Evolutionary conservation across 495 filamentous ascomycete species (phyloP).

Genomic region (Talaromyces stipitatus): DNA sequence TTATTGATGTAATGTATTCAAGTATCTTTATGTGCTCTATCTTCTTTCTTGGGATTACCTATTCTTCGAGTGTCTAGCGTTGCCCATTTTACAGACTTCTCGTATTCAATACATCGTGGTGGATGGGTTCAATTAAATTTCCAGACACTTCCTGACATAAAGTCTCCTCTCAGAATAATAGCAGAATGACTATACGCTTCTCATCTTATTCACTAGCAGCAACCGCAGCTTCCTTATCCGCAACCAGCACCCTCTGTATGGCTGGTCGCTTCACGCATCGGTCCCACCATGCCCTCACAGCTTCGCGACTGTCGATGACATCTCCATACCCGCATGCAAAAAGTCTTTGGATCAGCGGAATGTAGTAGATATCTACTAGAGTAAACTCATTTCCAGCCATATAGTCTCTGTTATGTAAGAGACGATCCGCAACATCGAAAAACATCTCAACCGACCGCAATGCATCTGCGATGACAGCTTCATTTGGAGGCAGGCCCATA

Average conservation of each 20-base stretch:
- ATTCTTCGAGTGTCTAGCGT: too few relatives aligned
- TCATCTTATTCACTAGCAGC: slow-evolving; percentile 18
- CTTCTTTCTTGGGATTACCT: too few relatives aligned
- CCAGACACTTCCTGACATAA: too few relatives aligned
- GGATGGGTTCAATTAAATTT: too few relatives aligned
- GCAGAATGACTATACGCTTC: too few relatives aligned
- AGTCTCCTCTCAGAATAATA: too few relatives aligned
- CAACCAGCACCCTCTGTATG: slow-evolving; percentile 22
- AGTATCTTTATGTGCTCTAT: too few relatives aligned
- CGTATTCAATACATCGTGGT: too few relatives aligned
- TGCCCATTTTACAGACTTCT: too few relatives aligned
- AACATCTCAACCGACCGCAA: slow-evolving; percentile 27
- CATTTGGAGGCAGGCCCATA: slow-evolving; percentile 31
- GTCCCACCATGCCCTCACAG: slow-evolving; percentile 33
- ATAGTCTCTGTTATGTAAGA: slow-evolving; percentile 29
- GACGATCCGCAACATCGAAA: slow-evolving; percentile 32
- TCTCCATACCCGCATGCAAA: slow-evolving; percentile 34
- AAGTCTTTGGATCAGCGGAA: slow-evolving; percentile 34
- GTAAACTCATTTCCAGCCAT: slow-evolving; percentile 35
- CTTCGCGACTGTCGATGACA: slow-evolving; percentile 28
- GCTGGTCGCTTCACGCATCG: slow-evolving; percentile 26
- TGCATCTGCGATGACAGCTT: slow-evolving; percentile 27
- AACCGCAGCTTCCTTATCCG: slow-evolving; percentile 20
- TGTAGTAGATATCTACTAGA: slow-evolving; percentile 38
- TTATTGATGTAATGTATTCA: too few relatives aligned